Evolutionary conservation across 768 basidiomycete genomes (phyloP).

Genomic region (Mycena olivaceomarginata): DNA sequence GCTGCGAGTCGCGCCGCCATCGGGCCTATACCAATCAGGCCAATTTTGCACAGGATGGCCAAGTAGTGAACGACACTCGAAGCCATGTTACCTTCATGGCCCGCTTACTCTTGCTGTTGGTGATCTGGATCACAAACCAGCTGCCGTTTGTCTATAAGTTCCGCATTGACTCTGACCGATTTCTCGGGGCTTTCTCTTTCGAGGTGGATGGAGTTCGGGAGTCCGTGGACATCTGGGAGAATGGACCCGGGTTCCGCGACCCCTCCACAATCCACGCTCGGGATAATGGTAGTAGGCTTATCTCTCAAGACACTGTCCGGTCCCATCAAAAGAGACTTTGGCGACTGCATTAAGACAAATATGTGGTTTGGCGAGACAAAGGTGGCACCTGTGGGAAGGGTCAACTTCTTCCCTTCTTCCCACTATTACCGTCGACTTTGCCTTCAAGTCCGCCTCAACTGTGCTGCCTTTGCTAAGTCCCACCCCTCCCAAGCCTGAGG

Average conservation of each 20-base stretch:
- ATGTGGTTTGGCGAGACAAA: too few species aligned
- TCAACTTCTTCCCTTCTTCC: too few species aligned
- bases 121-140: slow-evolving; percentile 12
- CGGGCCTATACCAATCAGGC: background rate
- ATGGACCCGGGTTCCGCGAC: slow-evolving; percentile 10
- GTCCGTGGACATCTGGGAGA: background rate
- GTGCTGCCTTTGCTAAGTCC: too few species aligned
- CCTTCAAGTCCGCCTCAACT: too few species aligned
- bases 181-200: slow-evolving; percentile 16
- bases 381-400: too few species aligned
- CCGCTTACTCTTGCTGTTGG: background rate
- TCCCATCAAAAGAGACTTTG: background rate
- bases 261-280: background rate
- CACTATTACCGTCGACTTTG: too few species aligned
- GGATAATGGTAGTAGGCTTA: slow-evolving; percentile 1
- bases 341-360: slow-evolving; percentile 22
- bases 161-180: slow-evolving; percentile 12
- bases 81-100: slow-evolving; percentile 19
- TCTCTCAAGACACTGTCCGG: slow-evolving; percentile 6
- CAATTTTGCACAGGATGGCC: slow-evolving; percentile 17
- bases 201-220: slow-evolving; percentile 17
- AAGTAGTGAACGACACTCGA: slow-evolving; percentile 11
- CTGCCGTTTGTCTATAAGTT: slow-evolving; percentile 1
- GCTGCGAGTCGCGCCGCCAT: slow-evolving; percentile 18
- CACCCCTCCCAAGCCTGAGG: too few species aligned